These are phyloP conservation scores for Anaeramoeba ignava DNA, from an alignment of 78 protist genomes.

Conservation along the genomic window DNA sequence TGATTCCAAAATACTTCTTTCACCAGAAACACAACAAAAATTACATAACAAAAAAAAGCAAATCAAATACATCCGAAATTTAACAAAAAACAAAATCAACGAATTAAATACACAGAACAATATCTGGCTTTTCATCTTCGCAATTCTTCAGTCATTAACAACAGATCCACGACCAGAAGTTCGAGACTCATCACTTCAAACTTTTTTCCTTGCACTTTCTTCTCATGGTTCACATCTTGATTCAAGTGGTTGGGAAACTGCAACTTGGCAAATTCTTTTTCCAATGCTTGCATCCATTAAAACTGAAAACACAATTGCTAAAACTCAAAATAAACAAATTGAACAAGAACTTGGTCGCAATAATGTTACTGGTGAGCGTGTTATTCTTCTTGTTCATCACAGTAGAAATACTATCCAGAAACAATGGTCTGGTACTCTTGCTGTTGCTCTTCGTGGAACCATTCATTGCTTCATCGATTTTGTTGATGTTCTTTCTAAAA, in stretches of 20 bases:
- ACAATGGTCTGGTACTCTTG: background rate
- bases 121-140: background rate
- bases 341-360: background rate
- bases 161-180: background rate
- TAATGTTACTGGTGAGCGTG: background rate
- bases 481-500: background rate
- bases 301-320: background rate
- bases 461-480: background rate
- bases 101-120: background rate
- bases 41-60: background rate
- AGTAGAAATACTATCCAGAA: background rate
- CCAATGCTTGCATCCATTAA: background rate
- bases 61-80: background rate
- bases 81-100: background rate
- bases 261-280: background rate
- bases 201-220: background rate
- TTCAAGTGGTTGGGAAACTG: background rate
- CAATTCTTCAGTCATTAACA: background rate
- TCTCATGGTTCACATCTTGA: background rate
- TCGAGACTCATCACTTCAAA: background rate
- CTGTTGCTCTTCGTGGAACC: background rate
- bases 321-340: background rate
- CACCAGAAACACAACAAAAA: background rate
- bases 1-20: background rate
- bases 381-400: background rate